A percentile compares a stretch with the other conserved stretches of the same genome.
Conservation (phyloP, 2,329 filamentous ascomycete species). For the Hymenoscyphus scutula region DNA sequence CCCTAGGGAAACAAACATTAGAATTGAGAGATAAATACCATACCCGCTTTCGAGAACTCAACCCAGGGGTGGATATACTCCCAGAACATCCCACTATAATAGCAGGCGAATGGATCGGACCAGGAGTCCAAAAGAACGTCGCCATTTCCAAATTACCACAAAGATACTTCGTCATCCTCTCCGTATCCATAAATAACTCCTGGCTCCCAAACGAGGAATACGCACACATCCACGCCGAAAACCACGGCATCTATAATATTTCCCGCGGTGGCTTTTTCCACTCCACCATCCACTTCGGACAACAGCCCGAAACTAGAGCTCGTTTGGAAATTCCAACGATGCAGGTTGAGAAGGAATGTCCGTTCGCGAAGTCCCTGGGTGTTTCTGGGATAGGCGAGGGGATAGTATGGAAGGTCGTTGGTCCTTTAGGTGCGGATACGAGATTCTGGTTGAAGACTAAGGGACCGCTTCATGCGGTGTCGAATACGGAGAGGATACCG, state of each 20-base stretch:
- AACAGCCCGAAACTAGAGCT: background rate
- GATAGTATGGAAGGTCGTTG: slow-evolving; percentile 29
- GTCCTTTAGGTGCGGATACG: slow-evolving; percentile 22
- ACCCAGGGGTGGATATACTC: slow-evolving; percentile 11
- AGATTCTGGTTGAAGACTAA: slow-evolving; percentile 31
- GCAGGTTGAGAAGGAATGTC: slow-evolving; percentile 27
- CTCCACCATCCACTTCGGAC: background rate
- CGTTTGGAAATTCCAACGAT: slow-evolving; percentile 16
- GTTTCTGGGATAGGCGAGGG: slow-evolving; percentile 26
- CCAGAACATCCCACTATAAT: slow-evolving; percentile 24
- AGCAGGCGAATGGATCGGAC: slow-evolving; percentile 30
- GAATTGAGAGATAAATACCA: slow-evolving; percentile 12
- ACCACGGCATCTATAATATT: slow-evolving; percentile 22
- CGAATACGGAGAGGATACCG: slow-evolving; percentile 9
- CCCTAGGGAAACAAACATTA: slow-evolving; percentile 11
- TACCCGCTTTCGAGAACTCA: slow-evolving; percentile 15
- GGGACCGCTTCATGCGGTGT: slow-evolving; percentile 17
- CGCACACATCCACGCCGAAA: slow-evolving; percentile 21
- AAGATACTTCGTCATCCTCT: slow-evolving; percentile 28
- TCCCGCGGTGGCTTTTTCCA: slow-evolving; percentile 24
- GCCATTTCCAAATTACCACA: slow-evolving; percentile 17
- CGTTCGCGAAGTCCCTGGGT: slow-evolving; percentile 26
- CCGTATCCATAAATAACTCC: slow-evolving; percentile 21
- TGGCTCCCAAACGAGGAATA: slow-evolving; percentile 26
- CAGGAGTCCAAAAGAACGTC: slow-evolving; percentile 24